Evolutionary conservation across 2,329 filamentous ascomycete genomes (phyloP).

Genomic region (Corniculantispora saksenae): DNA sequence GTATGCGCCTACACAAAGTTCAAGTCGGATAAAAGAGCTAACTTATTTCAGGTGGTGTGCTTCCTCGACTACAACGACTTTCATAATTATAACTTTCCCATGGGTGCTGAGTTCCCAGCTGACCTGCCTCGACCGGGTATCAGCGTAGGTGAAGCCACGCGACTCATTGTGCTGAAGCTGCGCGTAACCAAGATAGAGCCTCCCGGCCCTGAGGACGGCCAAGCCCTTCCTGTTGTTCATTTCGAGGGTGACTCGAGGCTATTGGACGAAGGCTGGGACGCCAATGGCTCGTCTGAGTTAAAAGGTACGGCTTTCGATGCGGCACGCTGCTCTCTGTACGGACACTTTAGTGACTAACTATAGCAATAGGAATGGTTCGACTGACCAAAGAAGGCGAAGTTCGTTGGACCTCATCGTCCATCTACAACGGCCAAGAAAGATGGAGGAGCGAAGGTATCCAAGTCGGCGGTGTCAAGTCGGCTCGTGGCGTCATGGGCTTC

Average conservation of each 20-base stretch:
- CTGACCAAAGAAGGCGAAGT: slow-evolving; percentile 71
- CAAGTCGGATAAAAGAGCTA: background rate
- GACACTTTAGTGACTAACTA: slow-evolving; percentile 25
- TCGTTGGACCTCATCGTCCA: slow-evolving; percentile 70
- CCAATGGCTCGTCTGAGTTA: slow-evolving; percentile 67
- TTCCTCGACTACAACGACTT: slow-evolving; percentile 71
- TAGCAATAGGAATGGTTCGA: slow-evolving; percentile 57
- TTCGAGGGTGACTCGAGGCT: slow-evolving; percentile 65
- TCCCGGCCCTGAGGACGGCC: slow-evolving; percentile 58
- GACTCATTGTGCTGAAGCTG: slow-evolving; percentile 70
- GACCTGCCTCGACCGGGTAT: slow-evolving; percentile 54
- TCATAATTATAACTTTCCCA: slow-evolving; percentile 69
- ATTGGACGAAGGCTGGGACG: slow-evolving; percentile 65
- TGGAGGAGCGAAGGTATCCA: slow-evolving; percentile 80
- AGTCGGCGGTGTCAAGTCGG: slow-evolving; percentile 65
- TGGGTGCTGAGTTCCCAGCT: slow-evolving; percentile 39
- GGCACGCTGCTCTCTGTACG: slow-evolving; percentile 19
- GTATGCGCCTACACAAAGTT: slow-evolving; percentile 40
- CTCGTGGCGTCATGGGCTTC: slow-evolving; percentile 55
- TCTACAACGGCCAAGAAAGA: slow-evolving; percentile 64
- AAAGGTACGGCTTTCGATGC: slow-evolving; percentile 49
- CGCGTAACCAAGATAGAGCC: slow-evolving; percentile 61
- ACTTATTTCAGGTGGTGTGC: slow-evolving; percentile 40
- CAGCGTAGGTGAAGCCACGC: slow-evolving; percentile 64
- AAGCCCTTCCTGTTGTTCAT: slow-evolving; percentile 63